Conservation (phyloP, 371 early-diverging fungal genomes). For the Mortierella sp. region DNA sequence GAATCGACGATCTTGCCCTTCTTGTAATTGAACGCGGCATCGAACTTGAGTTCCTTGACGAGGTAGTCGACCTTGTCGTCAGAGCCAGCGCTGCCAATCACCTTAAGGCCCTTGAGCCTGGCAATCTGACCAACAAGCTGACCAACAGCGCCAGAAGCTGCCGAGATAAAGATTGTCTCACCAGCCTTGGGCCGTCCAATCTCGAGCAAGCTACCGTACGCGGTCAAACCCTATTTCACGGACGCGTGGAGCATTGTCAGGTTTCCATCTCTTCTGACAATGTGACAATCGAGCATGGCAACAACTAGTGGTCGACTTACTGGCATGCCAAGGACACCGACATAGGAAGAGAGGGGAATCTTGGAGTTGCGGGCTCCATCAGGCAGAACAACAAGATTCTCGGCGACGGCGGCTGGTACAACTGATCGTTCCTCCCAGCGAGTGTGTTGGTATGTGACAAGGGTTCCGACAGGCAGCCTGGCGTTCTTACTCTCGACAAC, state of each 20-base stretch:
- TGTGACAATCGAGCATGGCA: not conserved
- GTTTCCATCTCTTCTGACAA: not conserved
- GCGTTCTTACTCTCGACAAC: constrained; percentile 28
- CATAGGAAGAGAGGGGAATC: constrained; percentile 58
- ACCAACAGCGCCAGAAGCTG: constrained; percentile 70
- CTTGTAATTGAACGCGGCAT: constrained; percentile 83
- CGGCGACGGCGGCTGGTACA: not conserved
- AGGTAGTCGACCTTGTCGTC: constrained; percentile 76
- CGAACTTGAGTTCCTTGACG: constrained; percentile 61
- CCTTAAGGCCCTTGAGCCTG: constrained; percentile 63
- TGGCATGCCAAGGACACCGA: constrained; percentile 68
- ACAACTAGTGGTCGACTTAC: not conserved
- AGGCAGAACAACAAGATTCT: not conserved
- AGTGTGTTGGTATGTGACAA: constrained; percentile 7
- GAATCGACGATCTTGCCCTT: constrained; percentile 54
- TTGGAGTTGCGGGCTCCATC: constrained; percentile 15
- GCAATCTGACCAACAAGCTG: constrained; percentile 73
- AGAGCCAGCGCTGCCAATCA: constrained; percentile 73
- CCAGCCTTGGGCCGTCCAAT: constrained; percentile 69
- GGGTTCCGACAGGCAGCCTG: constrained; percentile 17
- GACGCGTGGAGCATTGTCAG: too few species aligned
- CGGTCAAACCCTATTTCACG: not conserved
- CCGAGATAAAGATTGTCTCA: constrained; percentile 68
- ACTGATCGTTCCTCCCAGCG: constrained; percentile 15
- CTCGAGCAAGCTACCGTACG: not conserved